A percentile compares a stretch with the other conserved stretches of the same genome.
phyloP scores from a whole-genome alignment of 352 stramenopile species.

The Globisporangium radiosum region DNA sequence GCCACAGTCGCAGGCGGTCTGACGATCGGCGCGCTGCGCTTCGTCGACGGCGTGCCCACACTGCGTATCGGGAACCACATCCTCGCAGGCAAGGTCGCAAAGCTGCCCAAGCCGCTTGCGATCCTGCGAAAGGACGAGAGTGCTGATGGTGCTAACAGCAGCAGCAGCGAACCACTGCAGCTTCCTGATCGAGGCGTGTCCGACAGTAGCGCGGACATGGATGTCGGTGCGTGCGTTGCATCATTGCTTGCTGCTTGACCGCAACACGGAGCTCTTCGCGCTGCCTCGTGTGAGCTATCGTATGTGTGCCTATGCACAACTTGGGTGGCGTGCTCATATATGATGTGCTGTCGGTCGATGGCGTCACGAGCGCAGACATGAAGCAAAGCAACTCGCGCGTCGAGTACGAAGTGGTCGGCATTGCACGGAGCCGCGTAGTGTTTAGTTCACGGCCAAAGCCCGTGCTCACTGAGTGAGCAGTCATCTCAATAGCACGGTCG shows the following conservation, averaged over 20 bases:
- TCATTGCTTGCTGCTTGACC: neutral
- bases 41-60: conserved; percentile 55
- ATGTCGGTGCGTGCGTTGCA: neutral
- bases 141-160: neutral
- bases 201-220: neutral
- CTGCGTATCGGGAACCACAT: conserved; percentile 83
- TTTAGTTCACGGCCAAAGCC: conserved; percentile 76
- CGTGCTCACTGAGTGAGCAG: conserved; percentile 26
- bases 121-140: conserved; percentile 50
- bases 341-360: too few species aligned
- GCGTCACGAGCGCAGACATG: neutral
- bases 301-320: neutral
- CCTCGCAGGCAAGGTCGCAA: conserved; percentile 58
- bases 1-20: conserved; percentile 23
- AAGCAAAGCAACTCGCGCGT: neutral
- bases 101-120: conserved; percentile 68
- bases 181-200: neutral
- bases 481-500: too few species aligned
- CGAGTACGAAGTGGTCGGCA: conserved; percentile 75
- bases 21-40: conserved; percentile 64
- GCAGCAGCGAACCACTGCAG: neutral
- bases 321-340: neutral
- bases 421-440: conserved; percentile 68
- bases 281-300: neutral
- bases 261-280: neutral